Conservation (phyloP, 805 yeast genomes). For the Kazachstania viticola region DNA sequence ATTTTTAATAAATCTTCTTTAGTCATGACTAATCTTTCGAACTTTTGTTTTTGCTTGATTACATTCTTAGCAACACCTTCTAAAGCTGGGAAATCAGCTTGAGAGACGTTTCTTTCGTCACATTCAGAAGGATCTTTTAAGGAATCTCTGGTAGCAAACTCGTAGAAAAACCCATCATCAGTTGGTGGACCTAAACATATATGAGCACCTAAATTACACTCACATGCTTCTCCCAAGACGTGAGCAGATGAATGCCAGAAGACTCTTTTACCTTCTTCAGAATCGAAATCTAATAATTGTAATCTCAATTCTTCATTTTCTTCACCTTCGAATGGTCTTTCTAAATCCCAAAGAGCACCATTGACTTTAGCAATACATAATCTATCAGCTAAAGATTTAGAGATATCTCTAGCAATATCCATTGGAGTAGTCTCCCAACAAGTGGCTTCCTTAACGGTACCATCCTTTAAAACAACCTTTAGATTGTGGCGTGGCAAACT, state of each 20-base stretch:
- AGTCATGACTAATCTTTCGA: constrained; percentile 84
- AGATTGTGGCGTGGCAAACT: constrained; percentile 51
- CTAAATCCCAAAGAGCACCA: constrained; percentile 89
- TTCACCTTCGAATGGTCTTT: constrained; percentile 77
- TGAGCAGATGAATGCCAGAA: constrained; percentile 99
- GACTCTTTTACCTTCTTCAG: constrained; percentile 89
- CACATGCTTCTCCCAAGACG: constrained; percentile 95
- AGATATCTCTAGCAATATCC: constrained; percentile 71
- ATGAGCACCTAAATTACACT: constrained; percentile 91
- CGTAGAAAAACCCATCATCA: constrained; percentile 94
- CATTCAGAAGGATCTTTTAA: constrained; percentile 39
- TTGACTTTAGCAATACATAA: constrained; percentile 85
- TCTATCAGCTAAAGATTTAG: constrained; percentile 80
- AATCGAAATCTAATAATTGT: constrained; percentile 82
- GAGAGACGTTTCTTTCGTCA: constrained; percentile 62
- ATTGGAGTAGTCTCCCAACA: constrained; percentile 88
- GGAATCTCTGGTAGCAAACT: constrained; percentile 57
- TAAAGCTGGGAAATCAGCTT: constrained; percentile 70
- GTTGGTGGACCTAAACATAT: constrained; percentile 94
- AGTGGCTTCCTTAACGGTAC: constrained; percentile 62
- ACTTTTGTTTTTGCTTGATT: constrained; percentile 89
- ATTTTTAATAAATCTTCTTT: constrained; percentile 84
- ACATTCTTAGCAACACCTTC: constrained; percentile 83
- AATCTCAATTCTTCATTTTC: constrained; percentile 32
- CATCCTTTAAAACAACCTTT: constrained; percentile 78